phyloP scores from a whole-genome alignment of 768 basidiomycete species.

The Gautieria morchelliformis region DNA sequence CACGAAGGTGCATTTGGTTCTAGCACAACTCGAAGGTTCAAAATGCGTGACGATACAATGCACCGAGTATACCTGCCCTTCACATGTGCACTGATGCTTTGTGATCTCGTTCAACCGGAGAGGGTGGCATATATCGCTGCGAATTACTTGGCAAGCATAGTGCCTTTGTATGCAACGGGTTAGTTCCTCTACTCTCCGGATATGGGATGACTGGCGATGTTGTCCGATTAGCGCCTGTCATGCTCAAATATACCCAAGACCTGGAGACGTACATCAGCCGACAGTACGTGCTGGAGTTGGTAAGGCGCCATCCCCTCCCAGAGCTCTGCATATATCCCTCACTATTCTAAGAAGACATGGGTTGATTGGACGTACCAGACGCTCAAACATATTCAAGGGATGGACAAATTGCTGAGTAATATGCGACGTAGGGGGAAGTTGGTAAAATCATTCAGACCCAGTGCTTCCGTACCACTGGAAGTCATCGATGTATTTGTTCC shows the following conservation, averaged over 20 bases:
- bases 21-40: not conserved
- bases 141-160: not conserved
- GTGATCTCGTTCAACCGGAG: not conserved
- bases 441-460: not conserved
- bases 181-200: not conserved
- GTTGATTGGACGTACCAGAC: not conserved
- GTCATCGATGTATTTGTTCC: too few species aligned
- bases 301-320: not conserved
- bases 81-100: constrained; percentile 2
- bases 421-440: not conserved
- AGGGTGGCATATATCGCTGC: not conserved
- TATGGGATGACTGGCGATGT: too few species aligned
- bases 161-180: constrained; percentile 1
- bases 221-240: not conserved
- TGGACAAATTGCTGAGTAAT: not conserved
- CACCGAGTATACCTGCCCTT: constrained; percentile 2
- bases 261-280: not conserved
- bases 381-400: not conserved
- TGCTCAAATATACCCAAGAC: constrained; percentile 5
- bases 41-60: not conserved
- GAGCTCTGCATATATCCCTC: not conserved
- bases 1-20: not conserved
- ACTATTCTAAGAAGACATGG: not conserved
- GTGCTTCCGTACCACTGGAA: too few species aligned
- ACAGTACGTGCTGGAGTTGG: not conserved